These are phyloP conservation scores for Globisporangium recalcitrans DNA, from an alignment of 352 stramenopile species.

Conservation along the genomic window DNA sequence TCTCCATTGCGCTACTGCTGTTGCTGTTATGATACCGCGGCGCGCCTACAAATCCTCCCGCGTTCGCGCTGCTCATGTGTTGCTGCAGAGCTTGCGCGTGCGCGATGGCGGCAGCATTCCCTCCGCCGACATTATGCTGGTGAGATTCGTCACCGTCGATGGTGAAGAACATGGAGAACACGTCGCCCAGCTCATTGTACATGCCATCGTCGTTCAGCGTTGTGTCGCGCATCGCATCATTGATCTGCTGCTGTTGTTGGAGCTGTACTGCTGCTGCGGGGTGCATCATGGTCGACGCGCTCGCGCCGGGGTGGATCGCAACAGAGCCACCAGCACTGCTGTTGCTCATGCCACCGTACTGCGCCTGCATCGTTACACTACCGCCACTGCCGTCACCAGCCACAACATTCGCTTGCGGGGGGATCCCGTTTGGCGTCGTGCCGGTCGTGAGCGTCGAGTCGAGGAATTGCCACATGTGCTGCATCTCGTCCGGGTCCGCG, in stretches of 20 bases:
- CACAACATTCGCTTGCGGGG: conserved; percentile 1
- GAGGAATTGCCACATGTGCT: conserved; percentile 60
- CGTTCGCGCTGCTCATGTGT: conserved; percentile 8
- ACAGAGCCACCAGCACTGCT: conserved; percentile 9
- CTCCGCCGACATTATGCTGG: conserved; percentile 6
- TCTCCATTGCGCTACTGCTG: conserved; percentile 2
- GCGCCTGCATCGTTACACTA: conserved; percentile 8
- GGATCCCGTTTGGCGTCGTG: conserved; percentile 25
- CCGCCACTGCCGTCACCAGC: neutral
- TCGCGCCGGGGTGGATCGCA: neutral
- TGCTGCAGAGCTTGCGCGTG: conserved; percentile 3
- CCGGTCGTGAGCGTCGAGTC: conserved; percentile 44
- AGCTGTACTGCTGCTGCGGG: neutral
- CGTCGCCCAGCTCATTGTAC: conserved; percentile 63
- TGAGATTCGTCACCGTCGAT: conserved; percentile 39
- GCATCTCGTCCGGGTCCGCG: conserved; percentile 40
- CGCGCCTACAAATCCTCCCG: conserved; percentile 10
- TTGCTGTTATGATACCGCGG: conserved; percentile 6
- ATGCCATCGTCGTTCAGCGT: conserved; percentile 44
- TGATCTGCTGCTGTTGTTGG: conserved; percentile 16
- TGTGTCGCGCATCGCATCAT: conserved; percentile 26
- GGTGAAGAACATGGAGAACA: conserved; percentile 73
- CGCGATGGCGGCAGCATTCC: neutral
- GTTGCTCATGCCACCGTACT: conserved; percentile 8
- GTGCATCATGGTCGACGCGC: conserved; percentile 16